phyloP scores from a whole-genome alignment of 176 grass and related monocot genomes.

The Thalia dealbata region DNA sequence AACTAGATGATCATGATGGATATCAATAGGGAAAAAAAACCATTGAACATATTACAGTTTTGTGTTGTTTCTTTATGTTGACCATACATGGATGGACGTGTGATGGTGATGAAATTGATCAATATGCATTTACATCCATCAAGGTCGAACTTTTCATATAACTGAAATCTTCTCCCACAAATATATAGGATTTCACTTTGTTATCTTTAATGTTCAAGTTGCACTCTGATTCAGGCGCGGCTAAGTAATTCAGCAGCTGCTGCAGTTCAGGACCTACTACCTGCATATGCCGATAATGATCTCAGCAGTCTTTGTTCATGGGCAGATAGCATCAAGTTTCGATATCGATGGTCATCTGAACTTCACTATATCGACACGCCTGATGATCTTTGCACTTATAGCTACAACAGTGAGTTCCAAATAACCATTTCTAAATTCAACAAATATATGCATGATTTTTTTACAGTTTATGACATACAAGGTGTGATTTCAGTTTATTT shows the following conservation, averaged over 20 bases:
- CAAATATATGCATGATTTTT: too few species aligned
- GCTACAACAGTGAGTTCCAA: constrained; percentile 34
- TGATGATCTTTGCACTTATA: constrained; percentile 39
- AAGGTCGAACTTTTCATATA: too few species aligned
- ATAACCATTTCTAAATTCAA: not conserved
- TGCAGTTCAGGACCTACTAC: constrained; percentile 45
- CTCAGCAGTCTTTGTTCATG: constrained; percentile 53
- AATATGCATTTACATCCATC: too few species aligned
- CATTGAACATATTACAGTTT: too few species aligned
- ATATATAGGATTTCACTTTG: too few species aligned
- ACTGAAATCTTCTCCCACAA: too few species aligned
- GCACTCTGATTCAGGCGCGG: not conserved
- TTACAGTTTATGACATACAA: too few species aligned
- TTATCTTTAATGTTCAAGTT: not conserved
- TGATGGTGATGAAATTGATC: too few species aligned
- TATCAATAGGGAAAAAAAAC: too few species aligned
- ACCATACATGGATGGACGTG: too few species aligned
- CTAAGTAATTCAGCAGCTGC: constrained; percentile 22
- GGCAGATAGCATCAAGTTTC: constrained; percentile 43
- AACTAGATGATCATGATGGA: too few species aligned
- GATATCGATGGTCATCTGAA: constrained; percentile 33
- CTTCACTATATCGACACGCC: constrained; percentile 65
- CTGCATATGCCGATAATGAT: constrained; percentile 29
- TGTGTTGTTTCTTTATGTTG: too few species aligned
- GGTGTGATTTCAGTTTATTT: not conserved